phyloP scores from a whole-genome alignment of 2,329 filamentous ascomycete species.

The Hypomyces rosellus region DNA sequence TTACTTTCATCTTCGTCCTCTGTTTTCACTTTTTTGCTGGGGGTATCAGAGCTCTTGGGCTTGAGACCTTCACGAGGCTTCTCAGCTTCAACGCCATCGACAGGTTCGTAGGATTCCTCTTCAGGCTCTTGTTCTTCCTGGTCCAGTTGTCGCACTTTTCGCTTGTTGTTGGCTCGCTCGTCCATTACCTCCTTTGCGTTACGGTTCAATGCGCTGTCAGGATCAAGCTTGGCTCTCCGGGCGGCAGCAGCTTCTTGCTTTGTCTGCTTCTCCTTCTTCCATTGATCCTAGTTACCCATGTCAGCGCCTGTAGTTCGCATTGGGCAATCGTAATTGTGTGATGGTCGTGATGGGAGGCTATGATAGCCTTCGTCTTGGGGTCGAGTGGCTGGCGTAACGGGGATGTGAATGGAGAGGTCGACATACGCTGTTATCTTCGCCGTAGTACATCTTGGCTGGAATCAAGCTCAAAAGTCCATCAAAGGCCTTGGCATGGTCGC shows the following conservation, averaged over 20 bases:
- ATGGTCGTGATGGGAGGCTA: no score
- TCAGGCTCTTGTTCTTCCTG: constrained; percentile 37
- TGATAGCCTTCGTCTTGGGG: no score
- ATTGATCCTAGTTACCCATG: constrained; percentile 64
- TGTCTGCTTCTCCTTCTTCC: constrained; percentile 89
- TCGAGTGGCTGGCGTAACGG: no score
- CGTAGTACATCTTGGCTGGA: constrained; percentile 86
- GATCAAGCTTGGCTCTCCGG: constrained; percentile 83
- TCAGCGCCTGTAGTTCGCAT: background rate
- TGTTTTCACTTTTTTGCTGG: constrained; percentile 50
- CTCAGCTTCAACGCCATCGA: constrained; percentile 52
- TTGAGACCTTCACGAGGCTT: constrained; percentile 60
- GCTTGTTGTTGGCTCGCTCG: constrained; percentile 68
- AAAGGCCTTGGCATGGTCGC: constrained; percentile 65
- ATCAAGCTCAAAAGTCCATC: constrained; percentile 83
- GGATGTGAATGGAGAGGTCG: constrained; percentile 8
- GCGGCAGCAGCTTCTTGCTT: constrained; percentile 80
- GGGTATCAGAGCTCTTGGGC: constrained; percentile 35
- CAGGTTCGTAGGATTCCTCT: constrained; percentile 37
- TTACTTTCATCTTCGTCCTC: background rate
- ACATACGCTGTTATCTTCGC: constrained; percentile 76
- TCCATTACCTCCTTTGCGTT: constrained; percentile 92
- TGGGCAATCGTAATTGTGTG: background rate
- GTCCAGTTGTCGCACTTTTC: constrained; percentile 64
- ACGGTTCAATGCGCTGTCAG: constrained; percentile 71